phyloP scores from a whole-genome alignment of 805 yeast species.

The Saturnispora sanitii region DNA sequence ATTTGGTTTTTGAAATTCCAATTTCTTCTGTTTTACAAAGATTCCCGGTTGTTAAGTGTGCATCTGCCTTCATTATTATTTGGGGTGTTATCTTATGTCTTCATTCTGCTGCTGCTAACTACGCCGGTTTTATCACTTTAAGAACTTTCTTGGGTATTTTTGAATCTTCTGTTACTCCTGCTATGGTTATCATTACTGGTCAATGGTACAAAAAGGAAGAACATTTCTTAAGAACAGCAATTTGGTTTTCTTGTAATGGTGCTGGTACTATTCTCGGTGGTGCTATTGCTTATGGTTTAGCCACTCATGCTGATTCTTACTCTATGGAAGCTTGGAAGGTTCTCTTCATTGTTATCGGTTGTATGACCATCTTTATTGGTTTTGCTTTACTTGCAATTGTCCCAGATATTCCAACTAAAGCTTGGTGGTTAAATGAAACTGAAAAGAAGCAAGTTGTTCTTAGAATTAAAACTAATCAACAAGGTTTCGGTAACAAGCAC shows the following conservation, averaged over 20 bases:
- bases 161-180: conserved; percentile 30
- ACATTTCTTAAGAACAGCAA: conserved; percentile 24
- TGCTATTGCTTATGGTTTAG: conserved; percentile 26
- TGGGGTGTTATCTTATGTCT: conserved; percentile 43
- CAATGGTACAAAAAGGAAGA: conserved; percentile 28
- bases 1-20: conserved; percentile 47
- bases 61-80: conserved; percentile 15
- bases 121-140: conserved; percentile 36
- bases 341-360: conserved; percentile 27
- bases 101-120: conserved; percentile 36
- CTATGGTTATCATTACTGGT: conserved; percentile 26
- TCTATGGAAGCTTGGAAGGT: conserved; percentile 25
- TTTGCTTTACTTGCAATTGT: conserved; percentile 21
- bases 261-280: conserved; percentile 25
- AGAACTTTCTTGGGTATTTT: conserved; percentile 41
- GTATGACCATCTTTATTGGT: conserved; percentile 27
- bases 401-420: conserved; percentile 28
- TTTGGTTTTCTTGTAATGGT: conserved; percentile 26
- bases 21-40: conserved; percentile 35
- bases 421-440: conserved; percentile 28
- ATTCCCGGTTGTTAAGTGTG: conserved; percentile 36
- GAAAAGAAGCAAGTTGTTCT: conserved; percentile 29
- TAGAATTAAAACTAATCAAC: conserved; percentile 26
- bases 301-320: conserved; percentile 17
- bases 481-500: conserved; percentile 27